Conservation (phyloP, 2,329 filamentous ascomycete genomes). For the Arachnomyces sp. region DNA sequence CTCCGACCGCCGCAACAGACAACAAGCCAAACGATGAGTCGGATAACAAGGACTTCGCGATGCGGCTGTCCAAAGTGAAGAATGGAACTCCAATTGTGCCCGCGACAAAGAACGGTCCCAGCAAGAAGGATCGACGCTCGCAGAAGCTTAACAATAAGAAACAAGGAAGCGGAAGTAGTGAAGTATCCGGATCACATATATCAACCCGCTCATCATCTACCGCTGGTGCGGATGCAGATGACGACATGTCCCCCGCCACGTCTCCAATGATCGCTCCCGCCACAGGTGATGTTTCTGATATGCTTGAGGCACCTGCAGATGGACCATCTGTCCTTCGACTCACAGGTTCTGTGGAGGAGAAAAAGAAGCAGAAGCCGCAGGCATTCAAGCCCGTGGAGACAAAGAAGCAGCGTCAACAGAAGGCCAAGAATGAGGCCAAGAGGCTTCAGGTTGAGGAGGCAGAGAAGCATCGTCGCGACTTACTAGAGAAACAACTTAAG, state of each 20-base stretch:
- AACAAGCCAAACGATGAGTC: conserved; percentile 52
- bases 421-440: conserved; percentile 74
- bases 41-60: conserved; percentile 69
- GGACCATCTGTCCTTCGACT: conserved; percentile 72
- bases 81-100: conserved; percentile 55
- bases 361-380: conserved; percentile 54
- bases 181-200: conserved; percentile 35
- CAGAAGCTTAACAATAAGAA: conserved; percentile 53
- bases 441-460: conserved; percentile 68
- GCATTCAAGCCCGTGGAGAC: conserved; percentile 63
- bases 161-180: conserved; percentile 51
- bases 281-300: conserved; percentile 69
- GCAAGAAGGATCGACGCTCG: conserved; percentile 31
- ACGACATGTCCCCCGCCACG: conserved; percentile 64
- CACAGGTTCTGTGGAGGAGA: conserved; percentile 55
- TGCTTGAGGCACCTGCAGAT: conserved; percentile 67
- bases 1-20: conserved; percentile 21
- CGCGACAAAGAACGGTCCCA: conserved; percentile 15
- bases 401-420: conserved; percentile 94
- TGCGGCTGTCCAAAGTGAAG: conserved; percentile 63
- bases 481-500: conserved; percentile 77
- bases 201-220: conserved; percentile 61
- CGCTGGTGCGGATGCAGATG: conserved; percentile 67
- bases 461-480: conserved; percentile 67
- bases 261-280: conserved; percentile 53